phyloP scores from a whole-genome alignment of 2,329 filamentous ascomycete species.

The Coleophoma cylindrospora region DNA sequence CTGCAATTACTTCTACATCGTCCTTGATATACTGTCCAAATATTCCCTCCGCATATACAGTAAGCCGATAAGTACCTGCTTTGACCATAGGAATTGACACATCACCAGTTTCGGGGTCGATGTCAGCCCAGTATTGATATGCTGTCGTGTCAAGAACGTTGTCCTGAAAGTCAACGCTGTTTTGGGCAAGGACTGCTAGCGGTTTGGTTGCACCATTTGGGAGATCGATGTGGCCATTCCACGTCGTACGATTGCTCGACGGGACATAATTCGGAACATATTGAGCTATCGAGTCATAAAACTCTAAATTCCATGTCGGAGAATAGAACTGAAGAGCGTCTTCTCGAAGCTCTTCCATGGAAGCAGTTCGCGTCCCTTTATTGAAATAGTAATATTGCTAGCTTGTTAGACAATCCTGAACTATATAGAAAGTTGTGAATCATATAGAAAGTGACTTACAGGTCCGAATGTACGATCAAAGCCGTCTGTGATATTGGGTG shows the following conservation, averaged over 20 bases:
- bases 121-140: slow-evolving; percentile 58
- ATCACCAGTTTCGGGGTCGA: slow-evolving; percentile 36
- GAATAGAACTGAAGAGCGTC: slow-evolving; percentile 49
- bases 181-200: slow-evolving; percentile 49
- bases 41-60: slow-evolving; percentile 55
- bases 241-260: slow-evolving; percentile 43
- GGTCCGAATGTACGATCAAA: slow-evolving; percentile 59
- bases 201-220: slow-evolving; percentile 45
- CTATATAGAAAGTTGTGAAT: too few species aligned
- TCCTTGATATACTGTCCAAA: slow-evolving; percentile 57
- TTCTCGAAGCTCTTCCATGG: slow-evolving; percentile 40
- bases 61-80: slow-evolving; percentile 55
- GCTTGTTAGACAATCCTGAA: too few species aligned
- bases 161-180: slow-evolving; percentile 51
- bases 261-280: slow-evolving; percentile 55
- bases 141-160: slow-evolving; percentile 47
- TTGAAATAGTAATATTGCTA: slow-evolving; percentile 58
- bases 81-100: slow-evolving; percentile 50
- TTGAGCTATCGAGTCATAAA: slow-evolving; percentile 58
- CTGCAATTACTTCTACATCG: slow-evolving; percentile 33
- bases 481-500: slow-evolving; percentile 58
- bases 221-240: slow-evolving; percentile 44
- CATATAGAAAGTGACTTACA: too few species aligned
- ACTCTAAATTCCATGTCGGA: slow-evolving; percentile 50
- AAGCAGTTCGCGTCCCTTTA: slow-evolving; percentile 39